Base-by-base conservation (phyloP, 2,329 filamentous ascomycete species). In the Sclerotinia trifoliorum region DNA sequence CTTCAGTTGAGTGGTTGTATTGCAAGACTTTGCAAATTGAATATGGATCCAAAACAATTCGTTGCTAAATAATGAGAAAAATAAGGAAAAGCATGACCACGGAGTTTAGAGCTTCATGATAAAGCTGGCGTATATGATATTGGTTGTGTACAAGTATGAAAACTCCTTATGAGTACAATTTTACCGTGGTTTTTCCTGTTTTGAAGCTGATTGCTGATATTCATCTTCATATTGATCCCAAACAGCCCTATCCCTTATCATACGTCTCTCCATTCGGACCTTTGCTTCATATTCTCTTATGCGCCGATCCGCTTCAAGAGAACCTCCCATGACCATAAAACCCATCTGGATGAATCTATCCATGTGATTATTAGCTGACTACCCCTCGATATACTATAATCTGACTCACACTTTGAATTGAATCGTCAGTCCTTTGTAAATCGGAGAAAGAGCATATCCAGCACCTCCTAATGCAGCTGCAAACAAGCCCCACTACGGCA, bases 1-100 rank as follows among this genome's bases (percentile, higher is more conserved):
- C 85, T 99, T 69, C 95, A 99, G 80, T 84, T 99, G 57, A 96
- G 93, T 77, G 95, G 94, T 15, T 98, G 94, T 78, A 85, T 99
- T 29, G 93, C 92, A 21, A 89, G 94, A 75, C 83, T 99, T 68
- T 95, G 93, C 81, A 96, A 91, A 83, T 89, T 98, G 78, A 97
- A 97, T 79, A 98, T 99, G 94, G 92, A 96, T 76, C 91, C 93
- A 3, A 89, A 91, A 78, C 85, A 90, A 70, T 97, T 97, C 77
- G 83, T 84, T 54, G 46, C 68, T 44, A 74, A 73, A 70, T 74
- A 71, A 74, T 69, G 68, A 39, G 66, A 58, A 32, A 68, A 60
- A 48, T 24, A 5, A 57, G 64, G 63, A 65, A 68, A 51, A 69
- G 68, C 58, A 72, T 70, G 65, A 61, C 58, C 24, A 15, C 55